phyloP scores from a whole-genome alignment of 768 basidiomycete genomes.

The Tricholoma hemisulphureum region DNA sequence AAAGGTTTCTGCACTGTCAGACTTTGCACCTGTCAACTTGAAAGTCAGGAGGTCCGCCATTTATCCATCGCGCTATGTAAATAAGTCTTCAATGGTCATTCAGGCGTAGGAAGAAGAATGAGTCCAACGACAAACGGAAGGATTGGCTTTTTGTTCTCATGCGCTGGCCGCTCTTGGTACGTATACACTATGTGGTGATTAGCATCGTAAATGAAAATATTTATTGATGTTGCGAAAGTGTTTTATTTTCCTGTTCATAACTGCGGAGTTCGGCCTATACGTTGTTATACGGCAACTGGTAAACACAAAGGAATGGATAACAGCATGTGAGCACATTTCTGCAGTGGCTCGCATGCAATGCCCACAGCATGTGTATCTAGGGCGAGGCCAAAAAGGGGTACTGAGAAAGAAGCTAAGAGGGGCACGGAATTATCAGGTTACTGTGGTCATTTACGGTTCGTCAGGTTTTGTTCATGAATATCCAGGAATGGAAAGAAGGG shows the following conservation, averaged over 20 bases:
- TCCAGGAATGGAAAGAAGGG: slow-evolving; percentile 82
- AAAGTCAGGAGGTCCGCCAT: slow-evolving; percentile 66
- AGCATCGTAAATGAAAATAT: background rate
- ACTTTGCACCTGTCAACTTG: slow-evolving; percentile 89
- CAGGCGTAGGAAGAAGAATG: slow-evolving; percentile 35
- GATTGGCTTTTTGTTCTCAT: slow-evolving; percentile 78
- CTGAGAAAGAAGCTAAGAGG: slow-evolving; percentile 74
- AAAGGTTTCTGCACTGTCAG: slow-evolving; percentile 81
- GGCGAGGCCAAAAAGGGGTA: slow-evolving; percentile 81
- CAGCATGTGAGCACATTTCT: slow-evolving; percentile 64
- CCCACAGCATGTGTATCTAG: slow-evolving; percentile 36
- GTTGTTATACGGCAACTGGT: slow-evolving; percentile 88
- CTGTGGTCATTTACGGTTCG: slow-evolving; percentile 9
- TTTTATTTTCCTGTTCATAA: slow-evolving; percentile 83
- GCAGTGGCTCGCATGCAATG: background rate
- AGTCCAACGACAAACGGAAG: slow-evolving; percentile 52
- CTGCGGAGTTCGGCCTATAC: slow-evolving; percentile 82
- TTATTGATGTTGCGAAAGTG: slow-evolving; percentile 72
- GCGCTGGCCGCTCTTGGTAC: slow-evolving; percentile 84
- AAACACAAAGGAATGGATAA: slow-evolving; percentile 90
- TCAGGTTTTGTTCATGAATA: background rate
- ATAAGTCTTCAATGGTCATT: background rate
- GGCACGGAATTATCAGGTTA: slow-evolving; percentile 70
- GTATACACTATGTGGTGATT: slow-evolving; percentile 24
- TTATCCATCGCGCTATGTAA: background rate